These are phyloP conservation scores for Hymenochaete sp. DNA, from an alignment of 1,284 basidiomycete species.

Conservation along the genomic window DNA sequence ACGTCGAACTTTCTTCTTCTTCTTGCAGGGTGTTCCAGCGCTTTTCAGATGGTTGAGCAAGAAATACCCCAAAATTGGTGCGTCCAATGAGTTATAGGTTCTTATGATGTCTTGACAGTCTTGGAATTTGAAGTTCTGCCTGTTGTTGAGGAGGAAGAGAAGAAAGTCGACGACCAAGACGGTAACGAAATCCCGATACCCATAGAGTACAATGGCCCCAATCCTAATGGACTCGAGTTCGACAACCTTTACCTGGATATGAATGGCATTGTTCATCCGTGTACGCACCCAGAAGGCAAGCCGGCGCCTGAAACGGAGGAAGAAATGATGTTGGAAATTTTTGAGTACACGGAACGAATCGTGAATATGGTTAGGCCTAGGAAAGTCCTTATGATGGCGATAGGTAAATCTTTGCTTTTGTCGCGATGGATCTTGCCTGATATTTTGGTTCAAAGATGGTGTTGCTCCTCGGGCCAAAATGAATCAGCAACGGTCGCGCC, in stretches of 20 bases:
- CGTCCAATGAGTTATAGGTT: conserved; percentile 22
- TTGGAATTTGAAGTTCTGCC: conserved; percentile 51
- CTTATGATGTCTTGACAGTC: not conserved
- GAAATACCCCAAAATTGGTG: conserved; percentile 94
- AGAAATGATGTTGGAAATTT: conserved; percentile 99
- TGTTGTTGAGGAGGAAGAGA: conserved; percentile 78
- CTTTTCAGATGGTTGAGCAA: conserved; percentile 92
- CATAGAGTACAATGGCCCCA: conserved; percentile 73
- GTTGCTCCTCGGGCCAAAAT: conserved; percentile 98
- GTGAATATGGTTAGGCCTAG: conserved; percentile 96
- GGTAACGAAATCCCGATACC: conserved; percentile 68
- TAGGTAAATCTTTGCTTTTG: conserved; percentile 47
- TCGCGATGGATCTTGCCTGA: conserved; percentile 10
- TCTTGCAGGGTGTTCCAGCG: conserved; percentile 87
- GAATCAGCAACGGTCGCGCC: conserved; percentile 96
- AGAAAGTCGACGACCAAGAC: conserved; percentile 57
- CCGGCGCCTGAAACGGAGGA: conserved; percentile 95
- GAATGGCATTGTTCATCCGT: conserved; percentile 93
- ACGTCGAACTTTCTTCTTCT: too few relatives aligned
- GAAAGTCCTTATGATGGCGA: conserved; percentile 96
- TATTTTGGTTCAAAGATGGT: conserved; percentile 53
- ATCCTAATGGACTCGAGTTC: conserved; percentile 96
- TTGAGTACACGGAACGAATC: conserved; percentile 94
- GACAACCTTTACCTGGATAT: conserved; percentile 95
- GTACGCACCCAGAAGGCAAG: conserved; percentile 97